phyloP scores from a whole-genome alignment of 108 stramenopile species.

The Pseudonitzschia multistriata region DNA sequence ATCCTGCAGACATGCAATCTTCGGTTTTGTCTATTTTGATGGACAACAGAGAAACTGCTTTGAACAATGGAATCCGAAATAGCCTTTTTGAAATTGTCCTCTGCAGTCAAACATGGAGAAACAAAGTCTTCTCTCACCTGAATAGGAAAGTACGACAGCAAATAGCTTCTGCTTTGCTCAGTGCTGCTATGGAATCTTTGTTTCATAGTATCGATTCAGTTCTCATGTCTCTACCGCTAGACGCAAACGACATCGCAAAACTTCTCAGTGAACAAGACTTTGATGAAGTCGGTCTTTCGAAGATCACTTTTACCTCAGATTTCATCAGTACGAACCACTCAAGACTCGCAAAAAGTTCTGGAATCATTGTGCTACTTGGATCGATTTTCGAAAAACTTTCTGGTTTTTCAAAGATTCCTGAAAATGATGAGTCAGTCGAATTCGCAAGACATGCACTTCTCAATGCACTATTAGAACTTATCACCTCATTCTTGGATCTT shows the following conservation, averaged over 20 bases:
- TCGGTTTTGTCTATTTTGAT: slow-evolving; percentile 47
- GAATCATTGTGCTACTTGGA: slow-evolving; percentile 15
- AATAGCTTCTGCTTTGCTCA: slow-evolving; percentile 36
- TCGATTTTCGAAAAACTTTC: slow-evolving; percentile 27
- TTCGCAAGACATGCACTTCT: slow-evolving; percentile 28
- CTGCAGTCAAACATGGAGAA: slow-evolving; percentile 62
- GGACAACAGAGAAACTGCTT: neutral
- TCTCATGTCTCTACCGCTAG: slow-evolving; percentile 61
- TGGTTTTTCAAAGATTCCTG: slow-evolving; percentile 8
- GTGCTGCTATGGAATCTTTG: slow-evolving; percentile 27
- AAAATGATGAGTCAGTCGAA: slow-evolving; percentile 21
- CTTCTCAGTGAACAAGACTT: slow-evolving; percentile 33
- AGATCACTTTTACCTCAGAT: slow-evolving; percentile 60
- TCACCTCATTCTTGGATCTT: neutral
- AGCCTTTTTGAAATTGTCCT: slow-evolving; percentile 46
- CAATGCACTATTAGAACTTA: slow-evolving; percentile 16
- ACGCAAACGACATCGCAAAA: slow-evolving; percentile 44
- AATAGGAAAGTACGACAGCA: slow-evolving; percentile 21
- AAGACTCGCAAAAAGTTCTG: slow-evolving; percentile 12
- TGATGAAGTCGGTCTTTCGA: slow-evolving; percentile 30
- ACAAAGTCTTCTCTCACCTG: slow-evolving; percentile 59
- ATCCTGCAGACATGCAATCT: slow-evolving; percentile 64
- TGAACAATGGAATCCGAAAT: slow-evolving; percentile 22
- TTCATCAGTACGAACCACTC: slow-evolving; percentile 43
- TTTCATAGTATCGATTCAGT: slow-evolving; percentile 41